Evolutionary conservation across 2,329 filamentous ascomycete genomes (phyloP), one percentile per base, ranked within the genome.

Genomic region (Geosmithia flava): DNA sequence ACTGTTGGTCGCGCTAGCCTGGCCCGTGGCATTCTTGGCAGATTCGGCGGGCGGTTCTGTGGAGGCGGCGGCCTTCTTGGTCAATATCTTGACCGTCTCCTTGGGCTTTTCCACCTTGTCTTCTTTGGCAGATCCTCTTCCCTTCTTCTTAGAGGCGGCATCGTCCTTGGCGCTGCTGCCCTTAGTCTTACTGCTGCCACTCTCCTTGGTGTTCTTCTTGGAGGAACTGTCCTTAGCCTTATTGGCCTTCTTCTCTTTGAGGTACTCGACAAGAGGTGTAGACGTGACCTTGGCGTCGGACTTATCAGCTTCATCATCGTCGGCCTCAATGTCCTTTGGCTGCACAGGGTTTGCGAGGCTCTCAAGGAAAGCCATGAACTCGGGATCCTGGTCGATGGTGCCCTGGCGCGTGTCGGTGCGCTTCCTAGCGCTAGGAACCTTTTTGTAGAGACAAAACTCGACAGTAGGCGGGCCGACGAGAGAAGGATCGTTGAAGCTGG

Each of bases 321-420:
- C 69, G 11, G 62, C 56, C n/a, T 78, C 64, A n/a, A 54, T 54
- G 29, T 66, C 73, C 47, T 72, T 76, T 5, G 68, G 57, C 1
- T 68, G 67, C 8, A 65, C 64, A 2, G 78, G 78, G 55, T 94
- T 88, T 1, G 90, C 94, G 44, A 97, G 75, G 48, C 79, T 85
- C 62, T 94, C 86, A 7, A 98, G 75, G 62, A 97, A 98, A 23
- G 83, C 81, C 70, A 96, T 94, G 57, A 96, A 98, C 56, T 97
- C 93, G 0, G 87, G 81, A 59, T 98, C 93, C 61, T 95, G 89
- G 58, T 98, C 93, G 55, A 98, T 97, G 3, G 89, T 95, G 47
- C 91, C 93, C 62, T 95, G 87, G 15, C 90, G 82, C 47, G 81
- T 80, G 69, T 98, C 93, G 48, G 80, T 78, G 33, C 88, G 81